These are phyloP conservation scores for Sutorius australiensis DNA, from an alignment of 768 basidiomycete species.

Conservation along the genomic window DNA sequence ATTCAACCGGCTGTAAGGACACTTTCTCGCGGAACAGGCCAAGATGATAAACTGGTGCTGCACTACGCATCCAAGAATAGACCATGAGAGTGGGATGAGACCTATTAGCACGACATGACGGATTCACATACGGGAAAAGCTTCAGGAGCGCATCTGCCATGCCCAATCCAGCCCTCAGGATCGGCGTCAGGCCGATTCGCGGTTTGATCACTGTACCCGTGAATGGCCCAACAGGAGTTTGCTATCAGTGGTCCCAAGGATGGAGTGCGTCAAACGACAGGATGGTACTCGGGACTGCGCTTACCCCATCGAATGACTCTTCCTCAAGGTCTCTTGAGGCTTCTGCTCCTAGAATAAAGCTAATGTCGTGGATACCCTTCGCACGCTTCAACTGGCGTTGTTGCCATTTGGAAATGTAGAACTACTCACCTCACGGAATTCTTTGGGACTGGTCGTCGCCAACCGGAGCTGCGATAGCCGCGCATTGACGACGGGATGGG, in stretches of 20 bases:
- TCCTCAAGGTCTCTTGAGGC: conserved; percentile 68
- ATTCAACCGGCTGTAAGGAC: conserved; percentile 87
- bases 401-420: not conserved
- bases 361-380: conserved; percentile 72
- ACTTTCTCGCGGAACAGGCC: conserved; percentile 88
- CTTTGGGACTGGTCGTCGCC: conserved; percentile 57
- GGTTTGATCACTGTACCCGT: conserved; percentile 73
- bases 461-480: conserved; percentile 69
- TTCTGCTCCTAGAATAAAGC: conserved; percentile 78
- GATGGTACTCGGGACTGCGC: conserved; percentile 20
- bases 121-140: conserved; percentile 70
- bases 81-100: not conserved
- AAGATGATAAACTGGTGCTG: conserved; percentile 84
- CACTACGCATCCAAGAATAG: conserved; percentile 34
- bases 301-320: conserved; percentile 60
- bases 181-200: conserved; percentile 82
- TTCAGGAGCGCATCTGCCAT: conserved; percentile 87
- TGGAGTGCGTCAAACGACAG: not conserved
- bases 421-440: conserved; percentile 70
- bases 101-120: not conserved
- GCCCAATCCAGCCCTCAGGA: conserved; percentile 88
- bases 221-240: conserved; percentile 78
- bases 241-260: conserved; percentile 34
- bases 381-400: conserved; percentile 1
- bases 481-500: conserved; percentile 72